Evolutionary conservation across 2,329 filamentous ascomycete species (phyloP).

Genomic region (Aspergillus sclerotialis): DNA sequence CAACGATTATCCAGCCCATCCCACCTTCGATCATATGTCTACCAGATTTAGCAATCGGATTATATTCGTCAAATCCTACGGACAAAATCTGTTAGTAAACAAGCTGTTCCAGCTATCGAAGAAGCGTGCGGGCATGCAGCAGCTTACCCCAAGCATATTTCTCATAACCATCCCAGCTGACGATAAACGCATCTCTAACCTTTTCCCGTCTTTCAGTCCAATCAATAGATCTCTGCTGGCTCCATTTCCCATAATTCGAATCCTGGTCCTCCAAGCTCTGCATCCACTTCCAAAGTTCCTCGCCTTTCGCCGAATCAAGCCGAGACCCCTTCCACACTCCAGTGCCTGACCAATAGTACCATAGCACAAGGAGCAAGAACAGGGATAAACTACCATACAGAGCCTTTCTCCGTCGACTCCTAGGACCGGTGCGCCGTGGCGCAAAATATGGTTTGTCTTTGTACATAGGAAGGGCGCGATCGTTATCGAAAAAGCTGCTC

Average conservation of each 20-base stretch:
- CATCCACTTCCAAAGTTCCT: slow-evolving; percentile 51
- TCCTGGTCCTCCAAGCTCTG: slow-evolving; percentile 41
- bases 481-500: slow-evolving; percentile 56
- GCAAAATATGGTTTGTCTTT: slow-evolving; percentile 88
- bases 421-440: slow-evolving; percentile 48
- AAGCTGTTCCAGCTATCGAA: no score
- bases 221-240: slow-evolving; percentile 44
- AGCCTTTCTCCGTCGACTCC: slow-evolving; percentile 60
- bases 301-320: slow-evolving; percentile 30
- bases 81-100: no score
- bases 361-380: slow-evolving; percentile 53
- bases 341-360: slow-evolving; percentile 48
- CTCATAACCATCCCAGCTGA: slow-evolving; percentile 91
- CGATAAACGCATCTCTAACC: slow-evolving; percentile 81
- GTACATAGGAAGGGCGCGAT: slow-evolving; percentile 79
- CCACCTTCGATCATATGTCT: slow-evolving; percentile 80
- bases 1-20: slow-evolving; percentile 96
- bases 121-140: no score
- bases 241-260: slow-evolving; percentile 16
- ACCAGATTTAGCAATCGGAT: slow-evolving; percentile 72
- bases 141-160: slow-evolving; percentile 85
- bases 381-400: slow-evolving; percentile 48
- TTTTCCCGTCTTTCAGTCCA: slow-evolving; percentile 72
- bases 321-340: slow-evolving; percentile 10
- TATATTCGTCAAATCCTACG: slow-evolving; percentile 62